Conservation (phyloP, 31 red algal genomes). For the Odonthalia washingtoniensis region DNA sequence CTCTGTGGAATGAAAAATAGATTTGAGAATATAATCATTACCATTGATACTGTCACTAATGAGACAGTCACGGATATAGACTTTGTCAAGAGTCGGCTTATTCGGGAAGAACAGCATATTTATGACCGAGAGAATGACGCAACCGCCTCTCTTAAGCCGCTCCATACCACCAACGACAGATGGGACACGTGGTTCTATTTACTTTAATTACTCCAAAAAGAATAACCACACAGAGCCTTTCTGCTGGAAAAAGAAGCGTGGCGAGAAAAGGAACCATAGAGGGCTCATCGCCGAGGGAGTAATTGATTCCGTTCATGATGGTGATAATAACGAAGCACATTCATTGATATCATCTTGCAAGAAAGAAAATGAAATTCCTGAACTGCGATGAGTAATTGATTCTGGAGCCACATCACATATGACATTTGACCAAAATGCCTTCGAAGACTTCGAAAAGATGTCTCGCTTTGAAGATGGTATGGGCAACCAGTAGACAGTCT, state of each 20-base stretch:
- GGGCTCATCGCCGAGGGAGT: background rate
- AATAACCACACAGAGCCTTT: background rate
- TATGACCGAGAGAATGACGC: background rate
- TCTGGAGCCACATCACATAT: background rate
- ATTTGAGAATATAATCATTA: slow-evolving; percentile 28
- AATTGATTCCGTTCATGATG: background rate
- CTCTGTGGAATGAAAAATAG: background rate
- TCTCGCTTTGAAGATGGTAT: background rate
- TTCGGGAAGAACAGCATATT: slow-evolving; percentile 45
- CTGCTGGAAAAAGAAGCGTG: background rate
- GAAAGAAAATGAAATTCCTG: background rate
- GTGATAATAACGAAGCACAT: background rate
- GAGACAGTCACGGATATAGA: background rate
- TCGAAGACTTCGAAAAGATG: background rate
- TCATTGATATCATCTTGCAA: background rate
- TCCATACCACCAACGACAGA: background rate
- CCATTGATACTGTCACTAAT: slow-evolving; percentile 11
- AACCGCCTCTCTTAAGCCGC: background rate
- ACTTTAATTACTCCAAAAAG: background rate
- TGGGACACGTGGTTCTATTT: background rate
- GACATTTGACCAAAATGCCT: background rate
- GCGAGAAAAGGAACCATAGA: background rate
- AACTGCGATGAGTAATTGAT: background rate
- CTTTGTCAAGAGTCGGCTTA: slow-evolving; percentile 39
- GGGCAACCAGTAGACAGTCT: background rate